These are phyloP conservation scores for Lentinula guzmanii DNA, from an alignment of 768 basidiomycete species.

Conservation along the genomic window DNA sequence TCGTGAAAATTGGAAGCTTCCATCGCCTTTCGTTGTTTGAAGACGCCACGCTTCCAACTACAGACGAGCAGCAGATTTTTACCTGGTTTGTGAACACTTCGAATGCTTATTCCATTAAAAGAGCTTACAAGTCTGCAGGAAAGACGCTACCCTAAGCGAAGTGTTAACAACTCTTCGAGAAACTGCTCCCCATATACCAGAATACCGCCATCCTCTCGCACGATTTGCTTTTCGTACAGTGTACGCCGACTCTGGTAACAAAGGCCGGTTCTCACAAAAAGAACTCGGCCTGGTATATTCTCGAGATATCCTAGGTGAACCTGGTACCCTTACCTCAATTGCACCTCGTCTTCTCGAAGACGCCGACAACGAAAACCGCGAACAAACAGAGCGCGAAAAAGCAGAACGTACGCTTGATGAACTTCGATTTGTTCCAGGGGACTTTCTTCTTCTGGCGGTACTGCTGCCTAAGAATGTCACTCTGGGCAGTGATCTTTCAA, in stretches of 20 bases:
- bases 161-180: constrained; percentile 73
- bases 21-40: constrained; percentile 73
- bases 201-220: constrained; percentile 78
- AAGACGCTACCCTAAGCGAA: constrained; percentile 77
- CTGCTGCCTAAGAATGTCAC: constrained; percentile 64
- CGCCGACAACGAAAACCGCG: constrained; percentile 23
- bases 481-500: constrained; percentile 42
- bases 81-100: constrained; percentile 49
- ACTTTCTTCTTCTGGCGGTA: constrained; percentile 72
- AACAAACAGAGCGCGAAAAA: constrained; percentile 41
- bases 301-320: constrained; percentile 79
- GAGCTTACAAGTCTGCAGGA: constrained; percentile 39
- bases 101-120: not conserved
- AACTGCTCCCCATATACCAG: constrained; percentile 57
- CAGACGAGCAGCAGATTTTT: constrained; percentile 79
- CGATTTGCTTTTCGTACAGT: constrained; percentile 78
- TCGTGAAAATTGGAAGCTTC: constrained; percentile 77
- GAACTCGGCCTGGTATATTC: constrained; percentile 81
- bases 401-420: constrained; percentile 75
- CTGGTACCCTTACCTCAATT: constrained; percentile 50
- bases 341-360: constrained; percentile 62
- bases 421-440: constrained; percentile 74
- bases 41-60: constrained; percentile 68
- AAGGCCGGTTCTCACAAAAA: constrained; percentile 68
- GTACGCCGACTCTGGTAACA: constrained; percentile 67